phyloP scores from a whole-genome alignment of 75 land plant genomes.

The Selaginella tamariscina region DNA sequence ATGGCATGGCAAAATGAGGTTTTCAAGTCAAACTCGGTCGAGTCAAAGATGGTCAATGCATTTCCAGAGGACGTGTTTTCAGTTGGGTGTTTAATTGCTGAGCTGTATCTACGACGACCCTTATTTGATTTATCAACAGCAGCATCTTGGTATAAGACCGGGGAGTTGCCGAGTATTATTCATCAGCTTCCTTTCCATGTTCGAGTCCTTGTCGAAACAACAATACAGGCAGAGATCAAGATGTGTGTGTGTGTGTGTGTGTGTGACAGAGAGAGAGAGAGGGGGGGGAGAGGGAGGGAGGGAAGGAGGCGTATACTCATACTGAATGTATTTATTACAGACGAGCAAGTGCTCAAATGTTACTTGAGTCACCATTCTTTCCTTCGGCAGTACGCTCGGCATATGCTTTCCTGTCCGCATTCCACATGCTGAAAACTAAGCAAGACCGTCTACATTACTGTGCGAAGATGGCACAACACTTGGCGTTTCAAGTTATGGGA shows the following conservation, averaged over 20 bases:
- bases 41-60: slow-evolving; percentile 34
- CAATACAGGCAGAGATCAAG: slow-evolving; percentile 41
- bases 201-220: slow-evolving; percentile 44
- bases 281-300: no score
- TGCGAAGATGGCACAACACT: slow-evolving; percentile 55
- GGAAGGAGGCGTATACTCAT: no score
- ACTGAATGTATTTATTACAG: slow-evolving; percentile 23
- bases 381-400: slow-evolving; percentile 47
- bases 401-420: slow-evolving; percentile 57
- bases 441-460: slow-evolving; percentile 48
- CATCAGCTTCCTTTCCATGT: slow-evolving; percentile 49
- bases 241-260: slow-evolving; percentile 25
- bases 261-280: no score
- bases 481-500: slow-evolving; percentile 60
- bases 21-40: slow-evolving; percentile 11
- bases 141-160: slow-evolving; percentile 31
- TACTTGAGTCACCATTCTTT: slow-evolving; percentile 67
- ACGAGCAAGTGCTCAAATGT: slow-evolving; percentile 51
- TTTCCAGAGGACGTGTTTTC: slow-evolving; percentile 84
- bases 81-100: slow-evolving; percentile 68
- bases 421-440: slow-evolving; percentile 46
- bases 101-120: slow-evolving; percentile 58
- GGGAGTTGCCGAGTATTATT: slow-evolving; percentile 35
- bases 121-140: slow-evolving; percentile 61
- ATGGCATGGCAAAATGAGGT: slow-evolving; percentile 51